These are phyloP conservation scores for Aotearoamyces nothofagi DNA, from an alignment of 2,329 filamentous ascomycete species.

Conservation along the genomic window DNA sequence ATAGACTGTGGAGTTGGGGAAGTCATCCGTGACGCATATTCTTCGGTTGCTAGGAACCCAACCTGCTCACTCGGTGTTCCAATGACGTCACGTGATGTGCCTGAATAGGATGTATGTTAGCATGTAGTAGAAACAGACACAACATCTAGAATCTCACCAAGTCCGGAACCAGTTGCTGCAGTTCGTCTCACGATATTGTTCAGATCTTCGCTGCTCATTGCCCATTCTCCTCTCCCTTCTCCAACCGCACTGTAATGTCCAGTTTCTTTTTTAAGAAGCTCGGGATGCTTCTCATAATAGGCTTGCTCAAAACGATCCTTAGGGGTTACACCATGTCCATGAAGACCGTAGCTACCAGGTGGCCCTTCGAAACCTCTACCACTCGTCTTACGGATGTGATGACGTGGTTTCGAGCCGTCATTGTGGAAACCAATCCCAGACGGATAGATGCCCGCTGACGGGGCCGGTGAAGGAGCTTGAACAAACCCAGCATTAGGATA, in stretches of 20 bases:
- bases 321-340: constrained; percentile 65
- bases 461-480: constrained; percentile 78
- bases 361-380: constrained; percentile 56
- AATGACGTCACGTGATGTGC: constrained; percentile 42
- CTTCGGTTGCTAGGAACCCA: constrained; percentile 74
- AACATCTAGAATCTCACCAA: constrained; percentile 27
- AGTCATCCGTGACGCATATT: constrained; percentile 62
- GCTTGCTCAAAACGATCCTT: constrained; percentile 77
- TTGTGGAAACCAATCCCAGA: constrained; percentile 33
- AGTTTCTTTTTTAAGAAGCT: constrained; percentile 59
- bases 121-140: constrained; percentile 5
- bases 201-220: constrained; percentile 76
- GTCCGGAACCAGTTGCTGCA: constrained; percentile 32
- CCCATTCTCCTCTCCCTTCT: constrained; percentile 51
- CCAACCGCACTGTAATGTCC: constrained; percentile 40
- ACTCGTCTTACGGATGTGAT: constrained; percentile 60
- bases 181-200: constrained; percentile 78
- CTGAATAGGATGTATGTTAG: constrained; percentile 28
- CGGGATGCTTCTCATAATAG: constrained; percentile 87
- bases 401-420: constrained; percentile 31
- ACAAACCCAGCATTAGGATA: constrained; percentile 86
- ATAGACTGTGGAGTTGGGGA: constrained; percentile 44
- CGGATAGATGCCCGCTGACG: constrained; percentile 19
- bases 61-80: constrained; percentile 83
- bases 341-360: constrained; percentile 83